phyloP scores from a whole-genome alignment of 306 rosid genomes.

The Rosa multiflora region DNA sequence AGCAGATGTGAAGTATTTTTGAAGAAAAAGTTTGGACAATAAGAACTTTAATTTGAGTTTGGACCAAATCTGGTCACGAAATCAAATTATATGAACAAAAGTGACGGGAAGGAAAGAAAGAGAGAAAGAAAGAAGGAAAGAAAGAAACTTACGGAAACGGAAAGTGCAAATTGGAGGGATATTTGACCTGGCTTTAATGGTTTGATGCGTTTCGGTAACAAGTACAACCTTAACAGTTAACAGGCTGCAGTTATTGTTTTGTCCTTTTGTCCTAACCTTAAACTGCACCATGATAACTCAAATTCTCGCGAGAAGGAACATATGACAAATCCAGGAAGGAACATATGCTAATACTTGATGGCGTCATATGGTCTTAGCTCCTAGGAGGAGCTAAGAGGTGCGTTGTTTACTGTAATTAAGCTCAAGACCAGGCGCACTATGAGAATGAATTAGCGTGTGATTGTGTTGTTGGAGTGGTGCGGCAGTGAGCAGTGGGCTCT shows the following conservation, averaged over 20 bases:
- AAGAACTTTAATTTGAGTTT: not conserved
- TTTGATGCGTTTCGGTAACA: not conserved
- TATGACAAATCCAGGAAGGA: not conserved
- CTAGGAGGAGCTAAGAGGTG: not conserved
- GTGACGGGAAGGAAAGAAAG: not conserved
- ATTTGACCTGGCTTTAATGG: not conserved
- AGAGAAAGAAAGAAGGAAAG: too few relatives aligned
- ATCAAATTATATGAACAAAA: not conserved
- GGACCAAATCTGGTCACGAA: not conserved
- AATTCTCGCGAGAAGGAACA: not conserved
- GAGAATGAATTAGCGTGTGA: not conserved
- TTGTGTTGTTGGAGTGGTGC: not conserved
- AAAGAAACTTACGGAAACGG: not conserved
- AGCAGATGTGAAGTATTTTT: too few relatives aligned
- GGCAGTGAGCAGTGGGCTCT: slow-evolving; percentile 6
- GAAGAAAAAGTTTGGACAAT: not conserved
- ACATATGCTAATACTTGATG: not conserved
- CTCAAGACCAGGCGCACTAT: not conserved
- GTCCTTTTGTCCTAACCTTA: not conserved
- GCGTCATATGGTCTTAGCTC: not conserved
- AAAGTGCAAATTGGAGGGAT: not conserved
- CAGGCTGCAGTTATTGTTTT: not conserved
- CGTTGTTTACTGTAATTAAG: not conserved
- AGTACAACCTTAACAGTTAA: not conserved
- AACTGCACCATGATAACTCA: not conserved